phyloP scores from a whole-genome alignment of 768 basidiomycete species.

The Russula brevipes region DNA sequence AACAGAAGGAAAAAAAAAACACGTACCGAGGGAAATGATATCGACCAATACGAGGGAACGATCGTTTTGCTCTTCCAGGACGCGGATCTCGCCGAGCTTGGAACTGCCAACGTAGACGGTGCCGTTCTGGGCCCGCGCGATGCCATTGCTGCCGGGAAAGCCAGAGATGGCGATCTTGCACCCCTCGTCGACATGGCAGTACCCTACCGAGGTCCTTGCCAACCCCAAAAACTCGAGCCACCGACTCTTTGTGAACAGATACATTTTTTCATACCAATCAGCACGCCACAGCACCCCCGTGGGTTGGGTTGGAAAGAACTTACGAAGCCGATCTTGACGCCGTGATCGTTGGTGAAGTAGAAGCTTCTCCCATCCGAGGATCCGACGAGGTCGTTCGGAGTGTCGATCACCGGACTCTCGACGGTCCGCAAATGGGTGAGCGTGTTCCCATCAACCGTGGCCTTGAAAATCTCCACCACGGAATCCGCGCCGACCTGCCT shows the following conservation, averaged over 20 bases:
- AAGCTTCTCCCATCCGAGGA: constrained; percentile 57
- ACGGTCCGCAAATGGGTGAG: constrained; percentile 56
- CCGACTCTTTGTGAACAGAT: neutral
- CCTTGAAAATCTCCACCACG: constrained; percentile 64
- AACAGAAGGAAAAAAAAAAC: constrained; percentile 1
- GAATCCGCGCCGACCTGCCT: constrained; percentile 60
- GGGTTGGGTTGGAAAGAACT: constrained; percentile 24
- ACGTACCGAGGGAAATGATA: constrained; percentile 47
- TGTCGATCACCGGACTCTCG: constrained; percentile 47
- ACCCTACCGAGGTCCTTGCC: constrained; percentile 48
- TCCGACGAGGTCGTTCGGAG: constrained; percentile 73
- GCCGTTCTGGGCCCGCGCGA: constrained; percentile 46
- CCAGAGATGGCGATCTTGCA: constrained; percentile 55
- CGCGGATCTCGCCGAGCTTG: constrained; percentile 41
- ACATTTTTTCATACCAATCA: neutral
- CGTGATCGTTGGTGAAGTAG: constrained; percentile 66
- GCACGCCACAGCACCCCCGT: too few relatives aligned
- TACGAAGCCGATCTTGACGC: constrained; percentile 50
- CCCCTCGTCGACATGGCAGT: constrained; percentile 54
- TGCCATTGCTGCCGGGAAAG: constrained; percentile 58
- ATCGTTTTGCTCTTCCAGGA: constrained; percentile 57
- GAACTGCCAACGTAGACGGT: constrained; percentile 56
- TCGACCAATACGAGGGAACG: constrained; percentile 53
- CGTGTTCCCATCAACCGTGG: constrained; percentile 38
- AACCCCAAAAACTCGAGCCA: constrained; percentile 14